These are phyloP conservation scores for Lepraria neglecta DNA, from an alignment of 495 filamentous ascomycete species.

Conservation along the genomic window DNA sequence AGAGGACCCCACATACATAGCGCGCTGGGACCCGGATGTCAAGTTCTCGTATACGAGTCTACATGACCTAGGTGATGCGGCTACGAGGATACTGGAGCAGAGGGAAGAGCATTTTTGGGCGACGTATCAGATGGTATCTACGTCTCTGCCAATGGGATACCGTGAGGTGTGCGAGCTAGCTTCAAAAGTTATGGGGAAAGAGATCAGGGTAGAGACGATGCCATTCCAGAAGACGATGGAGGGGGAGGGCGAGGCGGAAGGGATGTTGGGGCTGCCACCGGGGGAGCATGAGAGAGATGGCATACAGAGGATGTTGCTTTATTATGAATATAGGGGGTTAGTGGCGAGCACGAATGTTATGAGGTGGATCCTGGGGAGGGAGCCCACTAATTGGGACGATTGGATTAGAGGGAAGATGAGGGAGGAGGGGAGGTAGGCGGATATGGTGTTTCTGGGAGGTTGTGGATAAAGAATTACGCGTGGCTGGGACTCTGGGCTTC, in stretches of 20 bases:
- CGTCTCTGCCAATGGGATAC: not conserved
- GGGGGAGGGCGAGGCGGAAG: not conserved
- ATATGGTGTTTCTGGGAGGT: too few relatives aligned
- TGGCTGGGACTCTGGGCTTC: too few relatives aligned
- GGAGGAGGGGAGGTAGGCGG: not conserved
- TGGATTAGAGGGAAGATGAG: conserved; percentile 13
- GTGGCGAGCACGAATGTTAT: conserved; percentile 35
- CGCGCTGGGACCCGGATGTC: not conserved
- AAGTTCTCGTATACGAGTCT: conserved; percentile 2
- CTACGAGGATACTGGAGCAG: not conserved
- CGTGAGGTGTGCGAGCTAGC: not conserved
- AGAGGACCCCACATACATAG: not conserved
- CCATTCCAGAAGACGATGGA: conserved; percentile 8
- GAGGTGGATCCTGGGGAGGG: conserved; percentile 33
- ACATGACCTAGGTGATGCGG: not conserved
- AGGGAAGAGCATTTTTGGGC: not conserved
- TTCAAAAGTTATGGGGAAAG: not conserved
- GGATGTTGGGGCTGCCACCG: not conserved
- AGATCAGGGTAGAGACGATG: not conserved
- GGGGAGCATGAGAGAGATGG: conserved; percentile 22
- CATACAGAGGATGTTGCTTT: conserved; percentile 31
- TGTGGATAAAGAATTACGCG: too few relatives aligned
- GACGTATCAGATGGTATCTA: conserved; percentile 18
- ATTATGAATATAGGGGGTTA: conserved; percentile 32
- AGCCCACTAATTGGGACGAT: conserved; percentile 26